Conservation (phyloP, 441 rosid genomes). For the Bruguiera hainesii region DNA sequence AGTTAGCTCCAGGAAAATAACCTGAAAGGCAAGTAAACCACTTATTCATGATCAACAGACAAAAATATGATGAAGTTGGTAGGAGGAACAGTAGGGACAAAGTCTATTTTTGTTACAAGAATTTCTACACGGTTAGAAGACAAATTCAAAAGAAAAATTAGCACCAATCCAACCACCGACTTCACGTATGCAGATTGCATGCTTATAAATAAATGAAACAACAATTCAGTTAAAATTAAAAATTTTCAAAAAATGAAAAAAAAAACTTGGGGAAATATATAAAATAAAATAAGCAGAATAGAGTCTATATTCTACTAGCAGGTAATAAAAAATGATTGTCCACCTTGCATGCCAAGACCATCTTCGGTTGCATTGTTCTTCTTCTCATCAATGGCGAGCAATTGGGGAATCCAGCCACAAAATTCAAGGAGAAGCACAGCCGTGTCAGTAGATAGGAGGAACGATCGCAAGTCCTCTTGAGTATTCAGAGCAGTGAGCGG, state of each 20-base stretch:
- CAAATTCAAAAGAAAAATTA: no score
- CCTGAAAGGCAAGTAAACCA: conserved; percentile 22
- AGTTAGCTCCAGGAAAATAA: conserved; percentile 28
- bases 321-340: background rate
- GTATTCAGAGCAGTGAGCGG: conserved; percentile 46
- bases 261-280: no score
- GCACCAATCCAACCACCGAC: no score
- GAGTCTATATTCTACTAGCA: background rate
- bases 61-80: background rate
- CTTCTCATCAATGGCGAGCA: conserved; percentile 36
- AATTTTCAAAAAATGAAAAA: no score
- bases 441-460: conserved; percentile 72
- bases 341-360: conserved; percentile 39
- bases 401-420: conserved; percentile 75
- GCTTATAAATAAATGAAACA: no score
- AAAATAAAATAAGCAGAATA: background rate
- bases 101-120: no score
- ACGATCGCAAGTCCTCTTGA: conserved; percentile 47
- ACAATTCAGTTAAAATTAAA: no score
- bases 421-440: conserved; percentile 65
- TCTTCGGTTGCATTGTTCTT: conserved; percentile 37
- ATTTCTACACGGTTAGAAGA: no score
- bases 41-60: background rate
- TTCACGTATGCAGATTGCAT: no score
- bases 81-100: background rate